phyloP scores from a whole-genome alignment of 148 eudicot species.

The Amaranthus palmeri region DNA sequence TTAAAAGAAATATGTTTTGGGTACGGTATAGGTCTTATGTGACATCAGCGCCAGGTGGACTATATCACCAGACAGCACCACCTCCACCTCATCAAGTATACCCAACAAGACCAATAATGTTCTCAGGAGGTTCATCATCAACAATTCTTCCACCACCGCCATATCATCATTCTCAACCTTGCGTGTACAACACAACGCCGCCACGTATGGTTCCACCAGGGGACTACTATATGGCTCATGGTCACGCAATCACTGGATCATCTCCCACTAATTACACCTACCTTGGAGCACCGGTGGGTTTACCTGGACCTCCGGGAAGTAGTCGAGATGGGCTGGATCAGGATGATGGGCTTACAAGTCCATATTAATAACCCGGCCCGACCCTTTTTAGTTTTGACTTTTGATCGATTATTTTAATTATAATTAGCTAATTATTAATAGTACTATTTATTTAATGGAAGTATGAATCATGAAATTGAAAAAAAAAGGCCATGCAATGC shows the following conservation, averaged over 20 bases:
- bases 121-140: slow-evolving; percentile 37
- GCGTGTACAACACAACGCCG: slow-evolving; percentile 41
- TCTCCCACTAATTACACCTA: slow-evolving; percentile 56
- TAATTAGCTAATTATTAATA: neutral
- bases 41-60: slow-evolving; percentile 26
- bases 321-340: slow-evolving; percentile 6
- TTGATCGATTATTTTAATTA: neutral
- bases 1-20: too few relatives aligned
- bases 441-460: too few relatives aligned
- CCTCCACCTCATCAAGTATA: slow-evolving; percentile 44
- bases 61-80: slow-evolving; percentile 25
- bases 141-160: slow-evolving; percentile 23
- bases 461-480: neutral
- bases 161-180: slow-evolving; percentile 28
- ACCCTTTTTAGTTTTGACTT: too few relatives aligned
- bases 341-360: slow-evolving; percentile 19
- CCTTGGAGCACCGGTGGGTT: slow-evolving; percentile 63
- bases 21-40: slow-evolving; percentile 22
- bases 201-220: slow-evolving; percentile 28
- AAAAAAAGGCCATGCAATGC: slow-evolving; percentile 10
- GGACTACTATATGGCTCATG: slow-evolving; percentile 51
- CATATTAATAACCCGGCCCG: slow-evolving; percentile 4
- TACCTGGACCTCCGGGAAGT: slow-evolving; percentile 30
- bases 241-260: slow-evolving; percentile 47
- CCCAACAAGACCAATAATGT: slow-evolving; percentile 44